Base-by-base conservation (phyloP, 768 basidiomycete genomes). In the Rhizopogon rudus region DNA sequence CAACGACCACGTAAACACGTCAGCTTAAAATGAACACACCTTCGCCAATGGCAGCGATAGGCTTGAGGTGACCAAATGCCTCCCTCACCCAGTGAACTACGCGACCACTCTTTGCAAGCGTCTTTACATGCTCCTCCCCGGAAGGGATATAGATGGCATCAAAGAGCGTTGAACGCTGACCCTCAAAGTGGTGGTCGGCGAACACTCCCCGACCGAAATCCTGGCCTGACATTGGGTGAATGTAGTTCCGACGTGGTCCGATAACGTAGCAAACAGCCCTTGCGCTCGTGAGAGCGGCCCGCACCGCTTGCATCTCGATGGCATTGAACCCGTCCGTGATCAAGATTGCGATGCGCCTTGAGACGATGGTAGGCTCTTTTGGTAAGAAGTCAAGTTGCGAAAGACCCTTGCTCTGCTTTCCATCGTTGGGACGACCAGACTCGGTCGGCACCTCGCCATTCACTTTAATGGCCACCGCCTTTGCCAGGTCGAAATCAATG, bases 51-150 rank as follows among this genome's bases (percentile, higher is more conserved):
- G 84, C 91, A 2, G 83, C 88, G 55, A 96, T 89, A 16, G 87
- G 67, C 73, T 94, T 94, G 71, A 83, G 86, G 69, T 94, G 93
- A 20, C 87, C 87, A 70, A 89, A 94, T 2, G 90, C 86, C 70
- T 94, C 92, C 44, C 88, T 80, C 3, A 88, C 80, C 77, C 87
- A 92, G 65, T 95, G 90, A n/a, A 91, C 71, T 7, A 78, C 78
- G 17, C 92, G 80, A 5, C 92, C 93, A 48, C 79, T 81, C 60
- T 76, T 75, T 7, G 73, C 64, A 37, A 93, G 76, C 31, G 75
- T 65, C 64, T 81, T 78, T n/a, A 74, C 77, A 65, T 86, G 84
- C 35, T 75, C 73, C 8, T 72, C 72, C 2, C 92, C 91, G 17
- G 86, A 86, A 10, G 91, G 84, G 61, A 95, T 82, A 61, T 88